Percentiles rank a stretch among this genome's conserved stretches.
These are phyloP conservation scores for Cinnamomum chago DNA, from an alignment of 164 flowering plant species.

Conservation along the genomic window DNA sequence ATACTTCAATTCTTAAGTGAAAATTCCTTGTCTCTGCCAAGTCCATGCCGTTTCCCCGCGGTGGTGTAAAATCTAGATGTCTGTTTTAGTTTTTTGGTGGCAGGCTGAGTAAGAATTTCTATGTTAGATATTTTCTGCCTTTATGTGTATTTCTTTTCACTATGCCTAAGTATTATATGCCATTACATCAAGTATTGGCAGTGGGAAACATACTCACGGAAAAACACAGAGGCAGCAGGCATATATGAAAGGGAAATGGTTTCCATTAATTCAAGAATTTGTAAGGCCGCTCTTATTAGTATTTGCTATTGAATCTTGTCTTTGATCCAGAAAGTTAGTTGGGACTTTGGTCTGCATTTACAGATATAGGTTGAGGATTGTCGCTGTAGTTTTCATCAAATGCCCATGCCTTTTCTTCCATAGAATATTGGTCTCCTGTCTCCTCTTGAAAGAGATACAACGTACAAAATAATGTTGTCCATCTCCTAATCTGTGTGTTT, in stretches of 20 bases:
- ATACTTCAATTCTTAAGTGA: no score
- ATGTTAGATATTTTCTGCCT: background rate
- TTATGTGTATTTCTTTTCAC: background rate
- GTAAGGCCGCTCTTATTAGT: background rate
- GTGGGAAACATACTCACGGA: background rate
- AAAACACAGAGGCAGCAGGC: background rate
- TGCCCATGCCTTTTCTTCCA: background rate
- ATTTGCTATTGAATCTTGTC: background rate
- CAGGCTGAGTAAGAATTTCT: background rate
- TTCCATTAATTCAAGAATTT: background rate
- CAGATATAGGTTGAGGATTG: background rate
- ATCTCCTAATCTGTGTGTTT: no score
- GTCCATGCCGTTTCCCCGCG: background rate
- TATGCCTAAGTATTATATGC: background rate
- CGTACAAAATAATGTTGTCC: background rate
- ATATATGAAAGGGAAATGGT: background rate
- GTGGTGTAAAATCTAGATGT: background rate
- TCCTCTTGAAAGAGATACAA: background rate
- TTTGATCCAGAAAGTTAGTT: background rate
- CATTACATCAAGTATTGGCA: background rate
- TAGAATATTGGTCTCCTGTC: background rate
- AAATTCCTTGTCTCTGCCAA: background rate
- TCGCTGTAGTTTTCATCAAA: background rate
- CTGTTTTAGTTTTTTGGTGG: background rate
- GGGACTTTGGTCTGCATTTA: background rate